Evolutionary conservation across 768 basidiomycete genomes (phyloP).

Genomic region (Lentinula lateritia): DNA sequence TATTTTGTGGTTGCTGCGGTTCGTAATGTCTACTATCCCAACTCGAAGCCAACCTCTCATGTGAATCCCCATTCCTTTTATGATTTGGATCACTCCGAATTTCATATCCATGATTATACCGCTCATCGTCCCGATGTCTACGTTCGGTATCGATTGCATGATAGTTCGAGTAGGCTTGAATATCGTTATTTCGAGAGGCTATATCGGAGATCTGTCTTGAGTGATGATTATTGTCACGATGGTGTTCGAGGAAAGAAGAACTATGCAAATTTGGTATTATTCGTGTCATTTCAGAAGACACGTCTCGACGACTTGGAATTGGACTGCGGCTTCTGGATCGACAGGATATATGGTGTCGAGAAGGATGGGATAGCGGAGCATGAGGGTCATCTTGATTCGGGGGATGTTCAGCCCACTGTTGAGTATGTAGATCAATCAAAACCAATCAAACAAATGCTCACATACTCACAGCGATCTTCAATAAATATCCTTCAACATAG

Average conservation of each 20-base stretch:
- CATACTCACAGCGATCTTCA: slow-evolving; percentile 63
- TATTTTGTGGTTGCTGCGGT: neutral
- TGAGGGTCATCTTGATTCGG: slow-evolving; percentile 45
- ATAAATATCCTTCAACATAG: slow-evolving; percentile 63
- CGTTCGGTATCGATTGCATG: too few relatives aligned
- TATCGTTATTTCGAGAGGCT: too few relatives aligned
- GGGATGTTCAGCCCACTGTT: slow-evolving; percentile 76
- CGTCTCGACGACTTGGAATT: neutral
- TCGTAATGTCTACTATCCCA: neutral
- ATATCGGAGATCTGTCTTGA: too few relatives aligned
- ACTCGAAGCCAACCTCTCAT: neutral
- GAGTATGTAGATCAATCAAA: neutral
- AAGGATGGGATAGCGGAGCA: neutral
- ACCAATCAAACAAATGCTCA: neutral
- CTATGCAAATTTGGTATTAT: neutral
- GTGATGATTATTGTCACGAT: neutral
- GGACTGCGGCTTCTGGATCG: neutral
- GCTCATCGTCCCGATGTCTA: neutral
- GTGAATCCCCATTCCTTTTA: neutral
- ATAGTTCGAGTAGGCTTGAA: too few relatives aligned
- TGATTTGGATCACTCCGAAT: neutral
- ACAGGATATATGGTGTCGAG: neutral
- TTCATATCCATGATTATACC: neutral
- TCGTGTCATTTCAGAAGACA: neutral
- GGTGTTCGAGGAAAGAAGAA: neutral